Evolutionary conservation across 2,329 filamentous ascomycete genomes (phyloP).

Genomic region (Neophaeococcomyces mojaviensis): DNA sequence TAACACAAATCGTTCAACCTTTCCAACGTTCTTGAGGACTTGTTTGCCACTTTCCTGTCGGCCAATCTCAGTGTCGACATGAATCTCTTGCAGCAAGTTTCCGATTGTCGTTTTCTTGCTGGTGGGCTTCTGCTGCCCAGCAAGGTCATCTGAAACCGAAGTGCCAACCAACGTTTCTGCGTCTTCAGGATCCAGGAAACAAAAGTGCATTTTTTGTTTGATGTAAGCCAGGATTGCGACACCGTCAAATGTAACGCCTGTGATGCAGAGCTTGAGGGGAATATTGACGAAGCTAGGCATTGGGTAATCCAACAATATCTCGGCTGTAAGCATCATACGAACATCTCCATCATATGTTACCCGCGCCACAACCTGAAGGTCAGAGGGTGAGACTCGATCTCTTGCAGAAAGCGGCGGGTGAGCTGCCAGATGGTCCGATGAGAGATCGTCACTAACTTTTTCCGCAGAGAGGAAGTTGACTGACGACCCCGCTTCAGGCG

Average conservation of each 20-base stretch:
- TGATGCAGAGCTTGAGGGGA: slow-evolving; percentile 88
- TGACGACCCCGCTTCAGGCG: slow-evolving; percentile 12
- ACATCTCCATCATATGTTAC: slow-evolving; percentile 85
- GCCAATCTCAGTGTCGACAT: slow-evolving; percentile 95
- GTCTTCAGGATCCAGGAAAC: slow-evolving; percentile 88
- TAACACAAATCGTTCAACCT: slow-evolving; percentile 94
- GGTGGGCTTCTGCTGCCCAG: slow-evolving; percentile 23
- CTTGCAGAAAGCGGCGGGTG: slow-evolving; percentile 35
- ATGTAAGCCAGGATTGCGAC: slow-evolving; percentile 90
- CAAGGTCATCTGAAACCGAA: slow-evolving; percentile 30
- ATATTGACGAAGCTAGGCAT: slow-evolving; percentile 98
- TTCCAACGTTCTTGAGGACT: slow-evolving; percentile 95
- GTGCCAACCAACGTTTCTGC: slow-evolving; percentile 65
- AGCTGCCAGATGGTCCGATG: slow-evolving; percentile 1
- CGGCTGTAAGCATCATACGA: slow-evolving; percentile 79
- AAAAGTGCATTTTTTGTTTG: slow-evolving; percentile 81
- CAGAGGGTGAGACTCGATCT: slow-evolving; percentile 67
- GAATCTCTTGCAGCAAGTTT: slow-evolving; percentile 81
- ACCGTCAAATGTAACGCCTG: slow-evolving; percentile 88
- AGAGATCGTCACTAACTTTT: slow-evolving; percentile 9
- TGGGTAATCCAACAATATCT: slow-evolving; percentile 93
- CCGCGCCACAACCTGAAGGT: slow-evolving; percentile 86
- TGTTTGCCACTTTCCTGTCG: slow-evolving; percentile 86
- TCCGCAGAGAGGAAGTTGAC: slow-evolving; percentile 5
- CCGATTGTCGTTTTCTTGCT: slow-evolving; percentile 36